Evolutionary conservation across 768 basidiomycete genomes (phyloP).

Genomic region (Tricholoma terreum): DNA sequence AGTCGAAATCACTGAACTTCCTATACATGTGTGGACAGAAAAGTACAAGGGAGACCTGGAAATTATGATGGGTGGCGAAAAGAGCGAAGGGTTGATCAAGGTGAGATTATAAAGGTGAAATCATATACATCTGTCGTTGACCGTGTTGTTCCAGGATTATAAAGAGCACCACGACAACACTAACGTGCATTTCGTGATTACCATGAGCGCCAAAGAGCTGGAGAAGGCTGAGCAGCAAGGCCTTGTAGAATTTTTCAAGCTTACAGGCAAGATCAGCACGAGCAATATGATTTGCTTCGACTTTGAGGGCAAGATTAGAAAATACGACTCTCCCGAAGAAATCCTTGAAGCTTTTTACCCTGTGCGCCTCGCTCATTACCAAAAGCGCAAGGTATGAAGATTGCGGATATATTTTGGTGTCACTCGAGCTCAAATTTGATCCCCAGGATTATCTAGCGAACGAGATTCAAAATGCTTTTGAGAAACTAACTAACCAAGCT

Average conservation of each 20-base stretch:
- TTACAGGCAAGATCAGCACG: conserved; percentile 79
- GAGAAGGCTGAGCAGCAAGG: conserved; percentile 90
- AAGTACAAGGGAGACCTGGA: conserved; percentile 92
- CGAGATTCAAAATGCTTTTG: conserved; percentile 76
- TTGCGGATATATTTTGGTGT: neutral
- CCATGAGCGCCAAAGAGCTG: conserved; percentile 76
- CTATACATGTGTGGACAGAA: conserved; percentile 94
- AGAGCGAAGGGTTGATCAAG: conserved; percentile 66
- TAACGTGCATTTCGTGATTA: conserved; percentile 85
- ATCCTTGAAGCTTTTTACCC: conserved; percentile 94
- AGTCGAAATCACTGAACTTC: conserved; percentile 92
- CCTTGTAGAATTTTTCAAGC: conserved; percentile 87
- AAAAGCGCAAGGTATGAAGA: conserved; percentile 82
- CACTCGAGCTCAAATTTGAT: conserved; percentile 7
- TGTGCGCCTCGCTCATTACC: conserved; percentile 83
- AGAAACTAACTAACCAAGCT: conserved; percentile 90
- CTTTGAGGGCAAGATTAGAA: conserved; percentile 92
- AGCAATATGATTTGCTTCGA: conserved; percentile 99
- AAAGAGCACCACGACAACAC: conserved; percentile 94
- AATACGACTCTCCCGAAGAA: conserved; percentile 85
- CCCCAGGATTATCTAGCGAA: conserved; percentile 78
- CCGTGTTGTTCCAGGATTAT: conserved; percentile 66
- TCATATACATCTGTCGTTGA: neutral
- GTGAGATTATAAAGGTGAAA: conserved; percentile 31
- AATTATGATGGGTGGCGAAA: conserved; percentile 70